These are phyloP conservation scores for Cladosporium halotolerans DNA, from an alignment of 2,329 filamentous ascomycete genomes.

Conservation along the genomic window DNA sequence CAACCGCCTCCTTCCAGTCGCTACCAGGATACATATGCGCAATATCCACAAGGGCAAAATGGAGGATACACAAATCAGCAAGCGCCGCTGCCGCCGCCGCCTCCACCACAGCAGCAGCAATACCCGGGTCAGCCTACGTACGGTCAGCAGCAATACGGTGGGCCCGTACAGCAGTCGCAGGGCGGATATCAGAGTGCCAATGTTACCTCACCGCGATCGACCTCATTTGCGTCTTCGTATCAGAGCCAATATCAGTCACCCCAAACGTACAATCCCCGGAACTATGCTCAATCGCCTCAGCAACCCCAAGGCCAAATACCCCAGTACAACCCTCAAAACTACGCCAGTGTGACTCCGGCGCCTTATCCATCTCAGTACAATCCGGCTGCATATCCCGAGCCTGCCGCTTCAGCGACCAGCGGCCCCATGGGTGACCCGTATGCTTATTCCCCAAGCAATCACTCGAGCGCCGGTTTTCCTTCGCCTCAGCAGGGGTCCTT, in stretches of 20 bases:
- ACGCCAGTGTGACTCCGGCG: slow-evolving; percentile 34
- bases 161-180: slow-evolving; percentile 23
- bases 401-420: slow-evolving; percentile 21
- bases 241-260: slow-evolving; percentile 36
- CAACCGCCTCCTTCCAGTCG: slow-evolving; percentile 17
- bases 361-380: slow-evolving; percentile 26
- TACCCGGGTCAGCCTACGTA: slow-evolving; percentile 24
- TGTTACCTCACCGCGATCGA: slow-evolving; percentile 4
- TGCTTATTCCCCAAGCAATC: slow-evolving; percentile 21
- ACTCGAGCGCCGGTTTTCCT: slow-evolving; percentile 4
- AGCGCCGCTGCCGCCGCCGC: slow-evolving; percentile 12
- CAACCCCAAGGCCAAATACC: slow-evolving; percentile 42
- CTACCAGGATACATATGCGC: slow-evolving; percentile 22
- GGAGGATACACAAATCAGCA: slow-evolving; percentile 20
- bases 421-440: slow-evolving; percentile 25
- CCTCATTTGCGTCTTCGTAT: slow-evolving; percentile 8
- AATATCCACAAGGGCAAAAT: slow-evolving; percentile 22
- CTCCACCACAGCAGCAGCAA: slow-evolving; percentile 12
- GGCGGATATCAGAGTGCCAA: slow-evolving; percentile 16
- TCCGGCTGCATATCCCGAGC: slow-evolving; percentile 21
- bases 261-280: slow-evolving; percentile 55
- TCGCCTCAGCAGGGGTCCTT: slow-evolving; percentile 6
- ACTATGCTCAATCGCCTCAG: slow-evolving; percentile 47
- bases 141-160: slow-evolving; percentile 20
- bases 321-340: slow-evolving; percentile 69